phyloP scores from a whole-genome alignment of 768 basidiomycete species.

The Podaxis pistillaris region DNA sequence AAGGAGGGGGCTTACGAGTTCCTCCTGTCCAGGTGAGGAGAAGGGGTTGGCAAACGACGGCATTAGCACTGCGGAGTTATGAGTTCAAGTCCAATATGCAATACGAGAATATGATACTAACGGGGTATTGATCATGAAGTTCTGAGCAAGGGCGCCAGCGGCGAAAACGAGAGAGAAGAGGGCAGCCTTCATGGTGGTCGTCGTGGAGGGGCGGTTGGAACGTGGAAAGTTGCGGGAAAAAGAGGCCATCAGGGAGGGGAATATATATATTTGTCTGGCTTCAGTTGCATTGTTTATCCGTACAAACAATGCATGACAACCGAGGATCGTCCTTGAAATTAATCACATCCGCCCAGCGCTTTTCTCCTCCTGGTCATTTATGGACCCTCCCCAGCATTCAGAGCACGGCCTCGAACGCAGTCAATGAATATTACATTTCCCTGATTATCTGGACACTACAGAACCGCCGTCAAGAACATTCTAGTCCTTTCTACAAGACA shows the following conservation, averaged over 20 bases:
- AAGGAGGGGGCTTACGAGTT: slow-evolving; percentile 36
- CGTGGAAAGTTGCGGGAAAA: slow-evolving; percentile 25
- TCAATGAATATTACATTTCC: background rate
- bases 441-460: background rate
- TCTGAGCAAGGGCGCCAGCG: slow-evolving; percentile 43
- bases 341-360: background rate
- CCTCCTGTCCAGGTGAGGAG: slow-evolving; percentile 58
- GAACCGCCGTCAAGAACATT: background rate
- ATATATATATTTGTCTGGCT: background rate
- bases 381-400: background rate
- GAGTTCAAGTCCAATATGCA: slow-evolving; percentile 14
- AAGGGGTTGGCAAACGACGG: slow-evolving; percentile 57
- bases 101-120: slow-evolving; percentile 32
- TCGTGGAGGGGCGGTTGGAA: slow-evolving; percentile 23
- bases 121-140: slow-evolving; percentile 68
- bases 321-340: background rate
- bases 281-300: slow-evolving; percentile 1
- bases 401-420: slow-evolving; percentile 2
- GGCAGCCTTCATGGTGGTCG: slow-evolving; percentile 47
- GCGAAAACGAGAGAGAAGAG: slow-evolving; percentile 42
- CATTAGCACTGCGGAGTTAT: slow-evolving; percentile 35
- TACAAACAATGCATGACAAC: slow-evolving; percentile 19
- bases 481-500: too few species aligned
- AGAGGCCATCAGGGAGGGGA: slow-evolving; percentile 15
- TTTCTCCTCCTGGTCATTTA: background rate